Percentiles rank a stretch among this genome's conserved stretches.
Conservation (phyloP, 2,329 filamentous ascomycete species). For the Intubia oerlemansii region DNA sequence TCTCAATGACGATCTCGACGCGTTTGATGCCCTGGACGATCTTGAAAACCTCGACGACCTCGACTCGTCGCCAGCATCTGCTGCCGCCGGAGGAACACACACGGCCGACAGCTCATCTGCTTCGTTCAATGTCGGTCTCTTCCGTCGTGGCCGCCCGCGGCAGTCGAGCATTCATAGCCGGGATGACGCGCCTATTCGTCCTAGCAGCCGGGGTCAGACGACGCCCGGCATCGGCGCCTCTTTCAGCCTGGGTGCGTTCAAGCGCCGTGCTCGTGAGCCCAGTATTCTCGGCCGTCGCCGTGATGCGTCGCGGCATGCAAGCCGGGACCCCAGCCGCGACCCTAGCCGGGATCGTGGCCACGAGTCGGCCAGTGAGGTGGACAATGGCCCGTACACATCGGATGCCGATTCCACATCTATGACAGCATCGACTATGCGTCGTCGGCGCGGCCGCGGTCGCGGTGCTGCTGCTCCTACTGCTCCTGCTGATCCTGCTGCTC, state of each 20-base stretch:
- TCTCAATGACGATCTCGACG: slow-evolving; percentile 5
- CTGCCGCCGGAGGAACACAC: slow-evolving; percentile 3
- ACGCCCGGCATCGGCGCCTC: slow-evolving; percentile 26
- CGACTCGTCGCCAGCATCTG: slow-evolving; percentile 4
- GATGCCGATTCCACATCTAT: slow-evolving; percentile 3
- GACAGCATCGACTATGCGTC: no score
- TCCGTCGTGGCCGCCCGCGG: slow-evolving; percentile 21
- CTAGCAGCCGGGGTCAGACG: slow-evolving; percentile 27
- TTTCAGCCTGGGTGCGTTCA: slow-evolving; percentile 36
- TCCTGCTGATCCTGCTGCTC: no score
- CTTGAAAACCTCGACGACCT: slow-evolving; percentile 13
- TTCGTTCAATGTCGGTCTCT: slow-evolving; percentile 23
- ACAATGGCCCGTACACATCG: slow-evolving; percentile 2
- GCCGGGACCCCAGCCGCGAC: slow-evolving; percentile 15
- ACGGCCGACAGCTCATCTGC: slow-evolving; percentile 20
- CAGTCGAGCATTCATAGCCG: slow-evolving; percentile 28
- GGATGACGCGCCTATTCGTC: slow-evolving; percentile 28
- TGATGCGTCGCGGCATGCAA: slow-evolving; percentile 1
- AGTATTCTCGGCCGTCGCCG: slow-evolving; percentile 34
- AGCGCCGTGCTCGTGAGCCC: slow-evolving; percentile 33
- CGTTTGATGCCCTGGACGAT: slow-evolving; percentile 6
- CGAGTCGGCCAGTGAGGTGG: slow-evolving; percentile 7
- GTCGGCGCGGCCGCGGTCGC: not conserved
- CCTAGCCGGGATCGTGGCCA: slow-evolving; percentile 5
- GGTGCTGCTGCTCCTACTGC: no score